Evolutionary conservation across 495 filamentous ascomycete species (phyloP).

Genomic region (Cercophora scortea): DNA sequence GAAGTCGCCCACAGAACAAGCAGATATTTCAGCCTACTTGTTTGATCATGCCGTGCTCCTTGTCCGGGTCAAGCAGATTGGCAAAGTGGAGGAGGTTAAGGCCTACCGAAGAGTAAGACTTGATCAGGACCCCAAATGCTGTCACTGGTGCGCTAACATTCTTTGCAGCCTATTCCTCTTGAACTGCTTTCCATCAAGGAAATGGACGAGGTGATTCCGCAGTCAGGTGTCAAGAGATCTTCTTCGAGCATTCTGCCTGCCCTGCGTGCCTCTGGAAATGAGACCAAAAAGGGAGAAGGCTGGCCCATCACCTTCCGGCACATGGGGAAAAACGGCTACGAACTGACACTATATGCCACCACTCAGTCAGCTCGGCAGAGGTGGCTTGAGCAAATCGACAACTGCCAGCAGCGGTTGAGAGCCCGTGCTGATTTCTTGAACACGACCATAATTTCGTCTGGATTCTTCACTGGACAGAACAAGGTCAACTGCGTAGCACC

Average conservation of each 20-base stretch:
- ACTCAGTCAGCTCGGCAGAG: slow-evolving; percentile 76
- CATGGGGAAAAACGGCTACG: slow-evolving; percentile 93
- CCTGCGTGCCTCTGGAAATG: slow-evolving; percentile 41
- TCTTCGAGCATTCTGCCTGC: slow-evolving; percentile 82
- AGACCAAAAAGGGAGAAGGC: slow-evolving; percentile 58
- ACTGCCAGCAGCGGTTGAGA: slow-evolving; percentile 76
- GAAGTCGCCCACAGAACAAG: slow-evolving; percentile 78
- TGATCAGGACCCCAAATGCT: background rate
- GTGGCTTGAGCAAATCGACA: slow-evolving; percentile 93
- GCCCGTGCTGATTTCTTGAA: slow-evolving; percentile 91
- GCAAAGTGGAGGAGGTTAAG: slow-evolving; percentile 88
- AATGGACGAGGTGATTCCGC: slow-evolving; percentile 91
- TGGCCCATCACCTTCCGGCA: slow-evolving; percentile 97
- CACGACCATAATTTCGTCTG: slow-evolving; percentile 73
- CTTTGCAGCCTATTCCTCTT: slow-evolving; percentile 72
- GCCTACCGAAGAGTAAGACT: slow-evolving; percentile 70
- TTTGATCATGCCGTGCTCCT: slow-evolving; percentile 95
- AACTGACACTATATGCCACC: slow-evolving; percentile 79
- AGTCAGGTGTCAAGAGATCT: slow-evolving; percentile 75
- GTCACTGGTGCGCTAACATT: slow-evolving; percentile 1
- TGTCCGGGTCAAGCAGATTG: slow-evolving; percentile 77
- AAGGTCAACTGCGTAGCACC: slow-evolving; percentile 91
- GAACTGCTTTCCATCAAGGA: slow-evolving; percentile 90
- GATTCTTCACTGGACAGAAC: slow-evolving; percentile 75
- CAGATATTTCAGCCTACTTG: slow-evolving; percentile 86